Percentiles rank a stretch among this genome's conserved stretches.
These are phyloP conservation scores for Trifolium repens DNA, from an alignment of 306 rosid genomes.

Conservation along the genomic window DNA sequence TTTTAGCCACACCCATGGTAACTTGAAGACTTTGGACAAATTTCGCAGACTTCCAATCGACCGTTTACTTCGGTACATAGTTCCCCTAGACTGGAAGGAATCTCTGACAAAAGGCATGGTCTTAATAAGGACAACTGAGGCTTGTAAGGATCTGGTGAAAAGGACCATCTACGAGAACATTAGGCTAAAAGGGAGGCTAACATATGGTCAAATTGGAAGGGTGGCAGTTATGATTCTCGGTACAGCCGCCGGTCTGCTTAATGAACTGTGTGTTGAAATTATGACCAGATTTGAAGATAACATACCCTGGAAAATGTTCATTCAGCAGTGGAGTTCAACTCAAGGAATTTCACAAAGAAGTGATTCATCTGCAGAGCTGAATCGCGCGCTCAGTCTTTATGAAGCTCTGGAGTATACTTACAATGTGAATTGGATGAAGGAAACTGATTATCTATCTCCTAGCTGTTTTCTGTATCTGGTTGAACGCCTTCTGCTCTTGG, in stretches of 20 bases:
- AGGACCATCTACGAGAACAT: no score
- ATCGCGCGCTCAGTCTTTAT: neutral
- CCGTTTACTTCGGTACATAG: conserved; percentile 21
- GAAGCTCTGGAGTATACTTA: conserved; percentile 52
- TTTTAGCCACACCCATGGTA: conserved; percentile 17
- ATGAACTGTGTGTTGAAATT: conserved; percentile 35
- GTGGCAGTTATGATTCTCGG: conserved; percentile 6
- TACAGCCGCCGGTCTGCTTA: conserved; percentile 14
- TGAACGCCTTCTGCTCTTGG: conserved; percentile 61
- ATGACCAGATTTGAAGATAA: conserved; percentile 31
- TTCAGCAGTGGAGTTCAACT: conserved; percentile 30
- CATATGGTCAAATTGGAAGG: no score
- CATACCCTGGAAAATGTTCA: conserved; percentile 55
- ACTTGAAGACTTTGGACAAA: conserved; percentile 25
- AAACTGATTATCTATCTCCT: conserved; percentile 58
- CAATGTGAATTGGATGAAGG: conserved; percentile 38
- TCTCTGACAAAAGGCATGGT: no score
- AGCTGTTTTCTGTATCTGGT: conserved; percentile 66
- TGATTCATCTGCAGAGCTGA: no score
- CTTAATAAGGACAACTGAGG: no score
- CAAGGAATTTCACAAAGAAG: no score
- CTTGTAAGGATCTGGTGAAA: no score
- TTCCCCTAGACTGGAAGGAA: conserved; percentile 48
- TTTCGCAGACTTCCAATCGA: conserved; percentile 38
- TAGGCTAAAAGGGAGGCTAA: no score